phyloP scores from a whole-genome alignment of 306 rosid genomes.

The Begonia peltatifolia region DNA sequence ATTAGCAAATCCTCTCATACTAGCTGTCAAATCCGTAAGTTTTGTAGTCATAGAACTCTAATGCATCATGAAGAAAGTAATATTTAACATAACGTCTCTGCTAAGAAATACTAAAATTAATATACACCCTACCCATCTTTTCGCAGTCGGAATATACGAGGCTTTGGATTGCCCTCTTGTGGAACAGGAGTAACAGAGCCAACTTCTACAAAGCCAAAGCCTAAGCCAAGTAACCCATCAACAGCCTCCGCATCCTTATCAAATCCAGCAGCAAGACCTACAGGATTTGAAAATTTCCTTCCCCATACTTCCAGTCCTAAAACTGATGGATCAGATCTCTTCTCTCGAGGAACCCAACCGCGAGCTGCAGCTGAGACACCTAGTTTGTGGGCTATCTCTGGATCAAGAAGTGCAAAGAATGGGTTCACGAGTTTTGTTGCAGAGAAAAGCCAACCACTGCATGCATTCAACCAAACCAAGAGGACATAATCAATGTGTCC shows the following conservation, averaged over 20 bases:
- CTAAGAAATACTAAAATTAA: slow-evolving; percentile 8
- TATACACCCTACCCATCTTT: slow-evolving; percentile 45
- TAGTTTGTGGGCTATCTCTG: slow-evolving; percentile 74
- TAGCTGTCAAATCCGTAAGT: no score
- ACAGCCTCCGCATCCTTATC: slow-evolving; percentile 94
- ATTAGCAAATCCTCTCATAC: no score
- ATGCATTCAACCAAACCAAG: slow-evolving; percentile 10
- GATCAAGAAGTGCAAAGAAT: slow-evolving; percentile 78
- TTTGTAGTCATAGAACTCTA: no score
- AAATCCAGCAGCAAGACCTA: slow-evolving; percentile 98
- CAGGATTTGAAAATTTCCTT: slow-evolving; percentile 82
- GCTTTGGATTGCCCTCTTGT: slow-evolving; percentile 92
- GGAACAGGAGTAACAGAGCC: slow-evolving; percentile 97
- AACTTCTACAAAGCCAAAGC: slow-evolving; percentile 94
- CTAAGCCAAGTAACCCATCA: slow-evolving; percentile 81
- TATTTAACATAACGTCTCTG: no score
- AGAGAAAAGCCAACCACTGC: slow-evolving; percentile 94
- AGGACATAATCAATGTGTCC: slow-evolving; percentile 8
- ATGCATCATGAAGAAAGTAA: no score
- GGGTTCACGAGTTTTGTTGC: slow-evolving; percentile 92
- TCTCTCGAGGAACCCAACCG: slow-evolving; percentile 97
- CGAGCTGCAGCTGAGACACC: slow-evolving; percentile 91
- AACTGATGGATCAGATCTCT: slow-evolving; percentile 59
- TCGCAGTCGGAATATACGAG: slow-evolving; percentile 76
- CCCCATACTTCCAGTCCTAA: slow-evolving; percentile 94